These are phyloP conservation scores for Stagonosporopsis rhizophila DNA, from an alignment of 2,329 filamentous ascomycete genomes.

Conservation along the genomic window DNA sequence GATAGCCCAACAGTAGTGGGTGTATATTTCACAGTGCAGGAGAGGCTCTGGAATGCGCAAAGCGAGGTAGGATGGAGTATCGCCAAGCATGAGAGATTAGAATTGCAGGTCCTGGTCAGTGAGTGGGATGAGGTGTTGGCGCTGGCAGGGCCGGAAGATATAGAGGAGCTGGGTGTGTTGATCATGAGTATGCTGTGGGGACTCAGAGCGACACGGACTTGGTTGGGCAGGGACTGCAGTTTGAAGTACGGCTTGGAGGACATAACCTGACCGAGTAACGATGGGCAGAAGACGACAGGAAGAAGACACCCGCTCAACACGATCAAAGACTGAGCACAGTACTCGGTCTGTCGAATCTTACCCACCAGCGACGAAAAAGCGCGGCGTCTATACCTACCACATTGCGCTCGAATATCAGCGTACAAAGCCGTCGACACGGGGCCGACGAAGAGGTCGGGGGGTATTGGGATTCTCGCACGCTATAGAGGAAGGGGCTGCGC, in stretches of 20 bases:
- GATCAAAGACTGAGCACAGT: no score
- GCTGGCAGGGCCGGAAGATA: constrained; percentile 13
- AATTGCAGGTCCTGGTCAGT: constrained; percentile 1
- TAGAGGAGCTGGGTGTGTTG: constrained; percentile 28
- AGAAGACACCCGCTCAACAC: not conserved
- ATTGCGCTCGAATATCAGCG: no score
- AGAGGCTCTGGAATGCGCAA: constrained; percentile 5
- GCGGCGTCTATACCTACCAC: no score
- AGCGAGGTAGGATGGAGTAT: not conserved
- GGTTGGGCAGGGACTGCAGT: constrained; percentile 13
- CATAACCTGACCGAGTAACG: not conserved
- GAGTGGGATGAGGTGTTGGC: not conserved
- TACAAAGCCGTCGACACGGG: no score
- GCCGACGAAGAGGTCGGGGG: no score
- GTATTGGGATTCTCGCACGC: no score
- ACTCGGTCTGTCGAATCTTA: no score
- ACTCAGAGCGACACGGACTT: constrained; percentile 6
- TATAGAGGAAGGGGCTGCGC: no score
- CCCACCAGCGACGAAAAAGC: no score
- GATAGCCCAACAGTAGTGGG: constrained; percentile 5
- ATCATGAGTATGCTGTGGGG: constrained; percentile 25
- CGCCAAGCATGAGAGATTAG: not conserved
- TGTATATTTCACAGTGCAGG: constrained; percentile 20
- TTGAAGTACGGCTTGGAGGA: not conserved
- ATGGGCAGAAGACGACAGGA: not conserved